Evolutionary conservation across 495 filamentous ascomycete genomes (phyloP).

Genomic region (Neurospora tetraspora): DNA sequence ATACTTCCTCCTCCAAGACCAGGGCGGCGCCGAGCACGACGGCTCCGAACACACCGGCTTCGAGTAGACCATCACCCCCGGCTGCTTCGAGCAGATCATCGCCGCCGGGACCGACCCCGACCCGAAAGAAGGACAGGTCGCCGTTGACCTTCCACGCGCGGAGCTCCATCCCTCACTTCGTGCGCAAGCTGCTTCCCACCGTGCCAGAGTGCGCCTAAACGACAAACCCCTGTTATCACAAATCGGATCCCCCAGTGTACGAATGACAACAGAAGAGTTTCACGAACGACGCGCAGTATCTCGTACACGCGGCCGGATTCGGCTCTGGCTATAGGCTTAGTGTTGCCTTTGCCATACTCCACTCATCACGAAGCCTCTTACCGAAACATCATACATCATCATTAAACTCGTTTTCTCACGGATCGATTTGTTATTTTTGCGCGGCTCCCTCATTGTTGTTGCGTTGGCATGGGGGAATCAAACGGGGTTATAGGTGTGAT

Average conservation of each 20-base stretch:
- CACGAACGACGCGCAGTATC: background rate
- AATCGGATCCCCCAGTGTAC: slow-evolving; percentile 15
- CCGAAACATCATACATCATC: slow-evolving; percentile 3
- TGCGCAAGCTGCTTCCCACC: slow-evolving; percentile 32
- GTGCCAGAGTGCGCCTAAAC: slow-evolving; percentile 28
- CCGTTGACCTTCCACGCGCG: slow-evolving; percentile 26
- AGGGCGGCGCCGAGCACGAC: slow-evolving; percentile 18
- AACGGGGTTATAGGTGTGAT: slow-evolving; percentile 12
- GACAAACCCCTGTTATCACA: slow-evolving; percentile 10
- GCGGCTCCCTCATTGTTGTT: no score
- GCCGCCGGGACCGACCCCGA: slow-evolving; percentile 11
- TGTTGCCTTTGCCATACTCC: slow-evolving; percentile 5
- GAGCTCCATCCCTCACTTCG: slow-evolving; percentile 33
- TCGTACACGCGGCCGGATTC: slow-evolving; percentile 14
- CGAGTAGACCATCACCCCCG: slow-evolving; percentile 14
- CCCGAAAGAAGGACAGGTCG: slow-evolving; percentile 25
- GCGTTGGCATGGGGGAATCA: no score
- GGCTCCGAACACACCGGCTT: slow-evolving; percentile 10
- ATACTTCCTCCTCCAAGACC: slow-evolving; percentile 27
- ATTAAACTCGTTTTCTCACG: slow-evolving; percentile 15
- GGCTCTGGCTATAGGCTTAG: slow-evolving; percentile 10
- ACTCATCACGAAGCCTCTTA: slow-evolving; percentile 10
- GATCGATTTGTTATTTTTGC: slow-evolving; percentile 8
- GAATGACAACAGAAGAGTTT: slow-evolving; percentile 10
- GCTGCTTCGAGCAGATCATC: slow-evolving; percentile 18